Percentiles rank a stretch among this genome's conserved stretches.
Evolutionary conservation across 495 filamentous ascomycete species (phyloP).

Genomic region (Aspergillus ellipticus): DNA sequence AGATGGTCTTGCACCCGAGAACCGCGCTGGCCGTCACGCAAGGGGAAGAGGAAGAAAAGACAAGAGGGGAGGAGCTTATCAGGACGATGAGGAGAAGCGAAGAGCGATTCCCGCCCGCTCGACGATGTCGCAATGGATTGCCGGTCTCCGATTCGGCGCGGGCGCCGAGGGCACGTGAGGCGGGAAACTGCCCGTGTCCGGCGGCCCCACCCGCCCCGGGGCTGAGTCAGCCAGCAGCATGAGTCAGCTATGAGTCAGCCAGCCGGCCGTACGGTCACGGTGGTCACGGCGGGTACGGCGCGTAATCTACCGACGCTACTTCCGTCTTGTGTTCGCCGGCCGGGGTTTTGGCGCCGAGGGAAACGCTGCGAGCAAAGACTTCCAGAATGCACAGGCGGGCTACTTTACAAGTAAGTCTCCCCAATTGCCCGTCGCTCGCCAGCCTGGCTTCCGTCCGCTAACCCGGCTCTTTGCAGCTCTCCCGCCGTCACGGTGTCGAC

Average conservation of each 20-base stretch:
- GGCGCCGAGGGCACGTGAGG: slow-evolving; percentile 33
- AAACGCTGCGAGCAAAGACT: slow-evolving; percentile 10
- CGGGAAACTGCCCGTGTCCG: slow-evolving; percentile 6
- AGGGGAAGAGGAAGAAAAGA: neutral
- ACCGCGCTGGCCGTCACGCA: neutral
- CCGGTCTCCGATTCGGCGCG: slow-evolving; percentile 31
- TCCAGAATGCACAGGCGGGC: slow-evolving; percentile 36
- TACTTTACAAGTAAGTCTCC: slow-evolving; percentile 30
- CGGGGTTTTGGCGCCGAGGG: slow-evolving; percentile 18
- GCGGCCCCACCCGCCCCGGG: neutral
- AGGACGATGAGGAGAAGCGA: slow-evolving; percentile 22
- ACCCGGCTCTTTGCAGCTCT: slow-evolving; percentile 16
- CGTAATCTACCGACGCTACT: neutral
- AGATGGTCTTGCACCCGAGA: neutral
- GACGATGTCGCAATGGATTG: slow-evolving; percentile 8
- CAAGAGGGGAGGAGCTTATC: slow-evolving; percentile 21
- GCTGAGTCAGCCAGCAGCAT: neutral
- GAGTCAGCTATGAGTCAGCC: neutral
- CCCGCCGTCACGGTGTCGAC: slow-evolving; percentile 29
- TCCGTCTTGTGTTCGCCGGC: slow-evolving; percentile 2
- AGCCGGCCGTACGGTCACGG: neutral
- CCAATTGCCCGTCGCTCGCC: neutral
- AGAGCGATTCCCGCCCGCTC: too few relatives aligned
- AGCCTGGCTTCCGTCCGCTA: neutral
- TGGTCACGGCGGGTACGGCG: neutral